Evolutionary conservation across 805 yeast species (phyloP).

Genomic region (Pichia gijzeniarum): DNA sequence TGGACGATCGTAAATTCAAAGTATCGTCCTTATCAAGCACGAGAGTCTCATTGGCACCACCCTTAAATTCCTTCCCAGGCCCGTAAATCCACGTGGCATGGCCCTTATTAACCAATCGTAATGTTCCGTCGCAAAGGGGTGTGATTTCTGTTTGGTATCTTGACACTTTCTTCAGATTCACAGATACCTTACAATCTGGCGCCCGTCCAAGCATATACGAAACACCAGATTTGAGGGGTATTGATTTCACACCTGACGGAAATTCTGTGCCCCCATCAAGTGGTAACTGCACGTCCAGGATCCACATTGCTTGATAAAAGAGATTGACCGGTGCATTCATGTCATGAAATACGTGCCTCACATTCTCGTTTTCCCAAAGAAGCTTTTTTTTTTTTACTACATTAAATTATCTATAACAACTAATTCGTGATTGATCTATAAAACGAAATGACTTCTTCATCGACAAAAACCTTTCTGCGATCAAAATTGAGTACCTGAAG

Average conservation of each 20-base stretch:
- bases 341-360: too few relatives aligned
- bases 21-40: neutral
- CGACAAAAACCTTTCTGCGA: conserved; percentile 49
- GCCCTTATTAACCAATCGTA: neutral
- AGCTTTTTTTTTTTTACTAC: neutral
- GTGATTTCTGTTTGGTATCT: conserved; percentile 1
- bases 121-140: neutral
- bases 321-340: too few relatives aligned
- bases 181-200: conserved; percentile 1
- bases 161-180: conserved; percentile 6
- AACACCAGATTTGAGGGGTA: neutral
- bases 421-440: conserved; percentile 34
- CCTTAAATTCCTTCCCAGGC: conserved; percentile 1
- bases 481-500: conserved; percentile 63
- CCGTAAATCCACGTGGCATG: conserved; percentile 7
- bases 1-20: conserved; percentile 1
- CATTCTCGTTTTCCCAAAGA: neutral
- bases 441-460: conserved; percentile 54
- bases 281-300: conserved; percentile 3
- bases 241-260: neutral
- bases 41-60: neutral
- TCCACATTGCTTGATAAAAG: too few relatives aligned
- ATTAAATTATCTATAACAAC: neutral
- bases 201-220: conserved; percentile 3
- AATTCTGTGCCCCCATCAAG: neutral